A percentile compares a stretch with the other conserved stretches of the same genome.
phyloP scores from a whole-genome alignment of 495 filamentous ascomycete species.

The Penicillium bialowiezense region DNA sequence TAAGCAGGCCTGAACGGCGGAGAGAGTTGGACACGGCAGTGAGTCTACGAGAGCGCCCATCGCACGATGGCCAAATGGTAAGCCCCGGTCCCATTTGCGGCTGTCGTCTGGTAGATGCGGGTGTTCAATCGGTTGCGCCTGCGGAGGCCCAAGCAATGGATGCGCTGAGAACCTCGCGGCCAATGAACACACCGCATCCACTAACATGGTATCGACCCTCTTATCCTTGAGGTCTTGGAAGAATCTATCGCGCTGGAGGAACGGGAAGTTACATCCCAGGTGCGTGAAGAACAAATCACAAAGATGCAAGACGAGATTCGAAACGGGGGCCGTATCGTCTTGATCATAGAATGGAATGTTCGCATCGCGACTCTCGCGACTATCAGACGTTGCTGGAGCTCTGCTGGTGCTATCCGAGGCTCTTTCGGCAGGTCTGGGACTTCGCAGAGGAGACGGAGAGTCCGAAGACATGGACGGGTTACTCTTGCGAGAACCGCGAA shows the following conservation, averaged over 20 bases:
- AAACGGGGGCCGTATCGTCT: constrained; percentile 61
- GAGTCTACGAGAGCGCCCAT: constrained; percentile 71
- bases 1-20: constrained; percentile 75
- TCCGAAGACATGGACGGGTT: constrained; percentile 49
- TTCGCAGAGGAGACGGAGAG: constrained; percentile 35
- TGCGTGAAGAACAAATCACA: constrained; percentile 75
- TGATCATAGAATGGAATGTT: constrained; percentile 79
- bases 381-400: constrained; percentile 35
- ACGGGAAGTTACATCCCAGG: constrained; percentile 80
- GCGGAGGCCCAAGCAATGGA: constrained; percentile 55
- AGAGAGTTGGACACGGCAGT: constrained; percentile 74
- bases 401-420: constrained; percentile 20
- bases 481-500: constrained; percentile 53
- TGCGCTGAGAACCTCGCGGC: constrained; percentile 78
- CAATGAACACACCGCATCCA: constrained; percentile 78
- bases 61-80: constrained; percentile 73
- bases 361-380: constrained; percentile 46
- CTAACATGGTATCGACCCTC: constrained; percentile 78
- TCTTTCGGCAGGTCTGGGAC: constrained; percentile 31
- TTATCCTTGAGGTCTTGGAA: constrained; percentile 70
- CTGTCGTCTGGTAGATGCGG: constrained; percentile 32
- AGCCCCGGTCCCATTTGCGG: constrained; percentile 54
- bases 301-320: constrained; percentile 69
- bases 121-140: constrained; percentile 49
- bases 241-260: constrained; percentile 67